These are phyloP conservation scores for Lepidium africanum DNA, from an alignment of 345 rosid genomes.

Conservation along the genomic window DNA sequence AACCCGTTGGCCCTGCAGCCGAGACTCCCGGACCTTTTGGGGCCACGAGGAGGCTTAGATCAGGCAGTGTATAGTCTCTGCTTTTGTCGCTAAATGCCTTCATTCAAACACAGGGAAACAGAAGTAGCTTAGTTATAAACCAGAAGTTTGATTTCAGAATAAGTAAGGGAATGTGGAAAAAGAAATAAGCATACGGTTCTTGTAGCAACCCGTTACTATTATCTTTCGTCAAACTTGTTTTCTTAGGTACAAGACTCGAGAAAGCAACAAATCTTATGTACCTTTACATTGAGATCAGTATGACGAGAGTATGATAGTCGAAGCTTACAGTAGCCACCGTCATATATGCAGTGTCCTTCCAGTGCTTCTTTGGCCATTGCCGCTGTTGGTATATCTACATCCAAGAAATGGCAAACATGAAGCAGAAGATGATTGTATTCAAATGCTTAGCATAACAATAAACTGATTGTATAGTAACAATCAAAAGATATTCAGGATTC, in stretches of 20 bases:
- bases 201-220: conserved; percentile 32
- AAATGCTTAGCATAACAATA: background rate
- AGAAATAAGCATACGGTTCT: conserved; percentile 40
- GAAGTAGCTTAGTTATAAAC: background rate
- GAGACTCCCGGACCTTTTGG: conserved; percentile 42
- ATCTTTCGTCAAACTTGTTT: conserved; percentile 7
- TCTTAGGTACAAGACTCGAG: conserved; percentile 23
- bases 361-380: conserved; percentile 79
- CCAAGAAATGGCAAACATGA: background rate
- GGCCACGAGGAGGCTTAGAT: conserved; percentile 41
- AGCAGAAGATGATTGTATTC: background rate
- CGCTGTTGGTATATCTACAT: conserved; percentile 75
- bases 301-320: conserved; percentile 99
- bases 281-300: conserved; percentile 99
- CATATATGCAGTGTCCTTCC: conserved; percentile 99
- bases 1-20: conserved; percentile 40
- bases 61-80: conserved; percentile 83
- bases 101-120: conserved; percentile 1
- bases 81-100: conserved; percentile 94
- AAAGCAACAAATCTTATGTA: conserved; percentile 57
- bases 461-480: background rate
- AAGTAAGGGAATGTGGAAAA: conserved; percentile 22
- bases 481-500: background rate
- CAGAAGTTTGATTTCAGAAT: background rate
- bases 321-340: conserved; percentile 99